Percentiles rank a stretch among this genome's conserved stretches.
Conservation (phyloP, 2,329 filamentous ascomycete species). For the Diplodia corticola region DNA sequence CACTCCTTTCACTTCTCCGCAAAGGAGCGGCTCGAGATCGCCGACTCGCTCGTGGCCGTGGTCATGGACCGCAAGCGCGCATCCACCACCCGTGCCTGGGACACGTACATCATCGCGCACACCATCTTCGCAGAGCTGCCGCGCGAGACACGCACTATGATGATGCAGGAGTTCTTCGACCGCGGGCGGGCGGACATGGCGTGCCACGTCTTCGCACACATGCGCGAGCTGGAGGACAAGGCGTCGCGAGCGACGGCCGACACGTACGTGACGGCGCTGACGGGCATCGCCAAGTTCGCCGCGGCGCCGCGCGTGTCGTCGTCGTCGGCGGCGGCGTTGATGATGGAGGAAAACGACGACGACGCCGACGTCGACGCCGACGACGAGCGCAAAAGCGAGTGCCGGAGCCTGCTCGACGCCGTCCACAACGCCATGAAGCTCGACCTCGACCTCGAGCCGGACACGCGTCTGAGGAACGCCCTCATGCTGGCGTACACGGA, state of each 20-base stretch:
- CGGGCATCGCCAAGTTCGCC: slow-evolving; percentile 64
- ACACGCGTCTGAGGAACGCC: slow-evolving; percentile 76
- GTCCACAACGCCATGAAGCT: slow-evolving; percentile 95
- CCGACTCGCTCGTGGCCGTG: slow-evolving; percentile 66
- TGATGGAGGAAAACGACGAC: too few species aligned
- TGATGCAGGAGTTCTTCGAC: slow-evolving; percentile 82
- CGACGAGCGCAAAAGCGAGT: slow-evolving; percentile 50
- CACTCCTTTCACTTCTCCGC: slow-evolving; percentile 71
- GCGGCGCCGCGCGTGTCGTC: slow-evolving; percentile 22
- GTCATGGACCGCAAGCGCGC: slow-evolving; percentile 63
- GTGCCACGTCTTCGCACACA: slow-evolving; percentile 83
- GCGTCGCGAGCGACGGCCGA: slow-evolving; percentile 67
- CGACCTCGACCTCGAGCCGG: slow-evolving; percentile 75
- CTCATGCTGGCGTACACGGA: slow-evolving; percentile 83
- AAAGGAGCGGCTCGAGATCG: slow-evolving; percentile 66
- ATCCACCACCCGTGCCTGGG: slow-evolving; percentile 64
- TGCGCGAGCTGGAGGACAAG: slow-evolving; percentile 73
- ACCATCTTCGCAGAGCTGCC: slow-evolving; percentile 63
- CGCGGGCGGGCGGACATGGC: slow-evolving; percentile 82
- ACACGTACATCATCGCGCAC: slow-evolving; percentile 59
- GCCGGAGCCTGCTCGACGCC: slow-evolving; percentile 55
- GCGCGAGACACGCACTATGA: slow-evolving; percentile 62
- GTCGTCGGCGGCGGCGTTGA: too few species aligned
- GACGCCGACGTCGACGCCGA: slow-evolving; percentile 39
- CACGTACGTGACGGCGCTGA: slow-evolving; percentile 76